Percentiles rank a stretch among this genome's conserved stretches.
These are phyloP conservation scores for Malbranchea zuffiana DNA, from an alignment of 2,329 filamentous ascomycete species.

Conservation along the genomic window DNA sequence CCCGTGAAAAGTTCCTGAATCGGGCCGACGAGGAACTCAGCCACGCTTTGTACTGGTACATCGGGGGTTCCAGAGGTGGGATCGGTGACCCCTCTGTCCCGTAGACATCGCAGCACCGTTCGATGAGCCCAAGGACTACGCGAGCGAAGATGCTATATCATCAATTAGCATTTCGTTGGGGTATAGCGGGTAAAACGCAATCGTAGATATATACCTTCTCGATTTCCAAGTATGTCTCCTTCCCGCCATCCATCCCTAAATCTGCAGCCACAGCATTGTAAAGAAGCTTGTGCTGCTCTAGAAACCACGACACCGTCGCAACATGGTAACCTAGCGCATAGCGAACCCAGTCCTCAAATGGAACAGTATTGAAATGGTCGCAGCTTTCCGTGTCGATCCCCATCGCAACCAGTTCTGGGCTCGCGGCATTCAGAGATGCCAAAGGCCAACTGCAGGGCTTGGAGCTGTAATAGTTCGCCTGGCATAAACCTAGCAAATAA, in stretches of 20 bases:
- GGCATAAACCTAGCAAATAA: constrained; percentile 28
- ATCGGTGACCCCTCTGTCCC: constrained; percentile 5
- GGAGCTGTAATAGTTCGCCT: constrained; percentile 16
- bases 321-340: constrained; percentile 29
- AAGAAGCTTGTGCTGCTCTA: constrained; percentile 29
- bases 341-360: constrained; percentile 32
- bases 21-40: constrained; percentile 28
- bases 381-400: constrained; percentile 31
- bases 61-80: constrained; percentile 11
- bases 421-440: constrained; percentile 16
- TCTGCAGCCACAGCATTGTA: constrained; percentile 26
- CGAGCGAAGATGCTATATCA: constrained; percentile 24
- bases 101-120: constrained; percentile 25
- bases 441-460: constrained; percentile 31
- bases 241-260: constrained; percentile 24
- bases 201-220: constrained; percentile 24
- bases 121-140: constrained; percentile 31
- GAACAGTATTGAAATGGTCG: constrained; percentile 29
- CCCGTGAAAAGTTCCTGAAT: constrained; percentile 31
- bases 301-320: constrained; percentile 29
- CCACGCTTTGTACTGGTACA: constrained; percentile 18
- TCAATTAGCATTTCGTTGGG: not conserved
- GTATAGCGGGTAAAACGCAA: not conserved
- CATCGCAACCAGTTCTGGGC: constrained; percentile 22
- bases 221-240: constrained; percentile 26